These are phyloP conservation scores for Conticribra weissflogii DNA, from an alignment of 108 stramenopile genomes.

Conservation along the genomic window DNA sequence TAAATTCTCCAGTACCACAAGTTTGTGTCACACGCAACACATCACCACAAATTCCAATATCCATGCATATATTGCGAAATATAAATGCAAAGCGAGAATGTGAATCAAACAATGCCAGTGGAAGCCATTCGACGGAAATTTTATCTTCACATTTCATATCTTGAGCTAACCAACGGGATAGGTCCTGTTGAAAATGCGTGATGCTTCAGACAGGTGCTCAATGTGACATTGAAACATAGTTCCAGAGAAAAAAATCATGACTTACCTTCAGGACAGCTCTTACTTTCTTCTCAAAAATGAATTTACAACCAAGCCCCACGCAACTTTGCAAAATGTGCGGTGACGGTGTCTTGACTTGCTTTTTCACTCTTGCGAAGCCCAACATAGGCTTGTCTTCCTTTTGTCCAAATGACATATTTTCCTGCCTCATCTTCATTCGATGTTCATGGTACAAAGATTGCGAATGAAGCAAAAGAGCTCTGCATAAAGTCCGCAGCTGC, in stretches of 20 bases:
- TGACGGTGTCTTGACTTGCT: constrained; percentile 39
- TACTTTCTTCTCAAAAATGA: constrained; percentile 78
- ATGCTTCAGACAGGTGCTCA: background rate
- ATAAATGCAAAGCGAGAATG: constrained; percentile 64
- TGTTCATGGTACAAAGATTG: constrained; percentile 83
- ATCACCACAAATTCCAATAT: constrained; percentile 65
- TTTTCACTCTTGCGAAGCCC: constrained; percentile 53
- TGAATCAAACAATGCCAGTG: constrained; percentile 74
- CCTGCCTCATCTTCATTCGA: constrained; percentile 54
- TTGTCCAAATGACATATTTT: constrained; percentile 3
- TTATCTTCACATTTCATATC: constrained; percentile 31
- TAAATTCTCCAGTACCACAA: constrained; percentile 47
- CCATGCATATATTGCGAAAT: constrained; percentile 52
- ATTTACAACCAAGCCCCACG: constrained; percentile 73
- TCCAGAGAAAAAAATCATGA: background rate
- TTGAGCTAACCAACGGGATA: constrained; percentile 53
- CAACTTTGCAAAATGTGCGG: constrained; percentile 74
- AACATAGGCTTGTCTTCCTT: constrained; percentile 28
- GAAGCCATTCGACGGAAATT: constrained; percentile 70
- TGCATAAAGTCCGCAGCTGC: constrained; percentile 69
- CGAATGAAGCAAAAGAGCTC: constrained; percentile 74
- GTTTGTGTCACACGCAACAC: constrained; percentile 61
- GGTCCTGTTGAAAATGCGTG: constrained; percentile 14
- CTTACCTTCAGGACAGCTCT: constrained; percentile 50
- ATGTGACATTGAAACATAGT: background rate